Percentiles rank a stretch among this genome's conserved stretches.
Evolutionary conservation across 148 eudicot species (phyloP).

Genomic region (Hydrangea macrophylla): DNA sequence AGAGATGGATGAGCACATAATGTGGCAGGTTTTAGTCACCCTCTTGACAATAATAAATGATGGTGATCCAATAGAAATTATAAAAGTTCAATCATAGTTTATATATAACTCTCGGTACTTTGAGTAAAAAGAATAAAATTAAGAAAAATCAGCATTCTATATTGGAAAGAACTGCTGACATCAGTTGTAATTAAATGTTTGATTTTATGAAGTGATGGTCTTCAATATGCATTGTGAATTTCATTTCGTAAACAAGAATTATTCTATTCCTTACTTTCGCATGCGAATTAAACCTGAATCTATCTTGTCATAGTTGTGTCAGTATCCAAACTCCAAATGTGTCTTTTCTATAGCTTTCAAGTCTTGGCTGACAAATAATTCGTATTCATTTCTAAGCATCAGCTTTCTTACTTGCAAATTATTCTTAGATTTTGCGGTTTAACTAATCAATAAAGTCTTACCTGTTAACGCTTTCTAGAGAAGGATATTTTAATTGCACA

Average conservation of each 20-base stretch:
- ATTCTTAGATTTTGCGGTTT: neutral
- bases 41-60: neutral
- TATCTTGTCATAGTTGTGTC: too few species aligned
- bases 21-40: neutral
- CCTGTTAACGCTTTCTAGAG: neutral
- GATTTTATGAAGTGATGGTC: neutral
- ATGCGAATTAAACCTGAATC: neutral
- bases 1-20: neutral
- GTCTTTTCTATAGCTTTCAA: too few species aligned
- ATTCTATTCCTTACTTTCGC: neutral
- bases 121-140: neutral
- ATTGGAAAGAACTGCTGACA: neutral
- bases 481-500: neutral
- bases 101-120: neutral
- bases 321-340: too few species aligned
- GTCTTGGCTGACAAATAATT: neutral
- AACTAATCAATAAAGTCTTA: neutral
- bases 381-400: slow-evolving; percentile 1
- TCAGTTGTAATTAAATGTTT: neutral
- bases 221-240: neutral
- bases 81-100: neutral
- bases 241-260: neutral
- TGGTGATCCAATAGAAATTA: neutral
- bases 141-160: too few species aligned
- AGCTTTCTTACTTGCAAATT: neutral